phyloP scores from a whole-genome alignment of 148 eudicot genomes.

The Cornus kousa region DNA sequence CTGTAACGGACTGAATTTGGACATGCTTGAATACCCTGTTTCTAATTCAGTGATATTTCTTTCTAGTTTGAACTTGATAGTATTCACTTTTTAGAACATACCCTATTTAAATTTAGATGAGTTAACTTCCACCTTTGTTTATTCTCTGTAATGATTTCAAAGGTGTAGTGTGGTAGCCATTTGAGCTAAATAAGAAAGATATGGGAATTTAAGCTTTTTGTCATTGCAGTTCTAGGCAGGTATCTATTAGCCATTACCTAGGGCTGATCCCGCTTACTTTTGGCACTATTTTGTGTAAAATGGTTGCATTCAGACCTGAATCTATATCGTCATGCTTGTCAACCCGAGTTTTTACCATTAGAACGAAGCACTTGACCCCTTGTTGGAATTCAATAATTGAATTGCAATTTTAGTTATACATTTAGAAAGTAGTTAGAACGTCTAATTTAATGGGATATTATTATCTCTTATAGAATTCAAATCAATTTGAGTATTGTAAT shows the following conservation, averaged over 20 bases:
- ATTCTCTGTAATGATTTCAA: neutral
- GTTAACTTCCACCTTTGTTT: neutral
- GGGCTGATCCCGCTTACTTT: no score
- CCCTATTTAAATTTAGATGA: neutral
- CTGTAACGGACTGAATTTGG: neutral
- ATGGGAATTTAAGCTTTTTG: neutral
- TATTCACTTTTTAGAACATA: neutral
- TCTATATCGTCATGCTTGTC: no score
- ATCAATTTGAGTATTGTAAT: neutral
- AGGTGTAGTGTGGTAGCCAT: neutral
- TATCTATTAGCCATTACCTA: neutral
- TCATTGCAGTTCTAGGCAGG: neutral
- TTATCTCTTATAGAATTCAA: neutral
- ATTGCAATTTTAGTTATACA: neutral
- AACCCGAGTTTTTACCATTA: no score
- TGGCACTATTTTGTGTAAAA: no score
- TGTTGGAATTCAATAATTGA: neutral
- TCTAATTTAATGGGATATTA: neutral
- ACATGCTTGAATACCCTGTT: neutral
- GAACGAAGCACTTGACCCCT: no score
- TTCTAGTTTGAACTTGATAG: neutral
- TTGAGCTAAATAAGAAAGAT: neutral
- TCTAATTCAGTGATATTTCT: neutral
- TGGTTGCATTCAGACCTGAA: no score
- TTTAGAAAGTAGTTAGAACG: neutral